phyloP scores from a whole-genome alignment of 2,329 filamentous ascomycete species.

The Botrytis byssoidea region DNA sequence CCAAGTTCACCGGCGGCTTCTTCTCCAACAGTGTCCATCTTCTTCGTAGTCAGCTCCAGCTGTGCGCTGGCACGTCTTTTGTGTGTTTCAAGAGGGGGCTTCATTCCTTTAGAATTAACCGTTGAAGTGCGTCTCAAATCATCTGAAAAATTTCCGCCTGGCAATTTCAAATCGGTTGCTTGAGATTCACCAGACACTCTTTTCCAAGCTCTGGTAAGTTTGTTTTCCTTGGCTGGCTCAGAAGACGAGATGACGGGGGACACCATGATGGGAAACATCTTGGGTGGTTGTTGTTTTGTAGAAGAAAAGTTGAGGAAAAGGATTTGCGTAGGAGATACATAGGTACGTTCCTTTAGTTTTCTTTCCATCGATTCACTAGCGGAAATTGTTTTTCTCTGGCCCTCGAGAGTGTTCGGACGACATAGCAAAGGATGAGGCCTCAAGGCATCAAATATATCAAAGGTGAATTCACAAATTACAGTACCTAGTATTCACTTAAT shows the following conservation, averaged over 20 bases:
- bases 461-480: neutral
- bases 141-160: neutral
- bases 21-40: neutral
- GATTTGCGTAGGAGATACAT: neutral
- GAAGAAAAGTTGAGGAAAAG: neutral
- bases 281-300: neutral
- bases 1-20: neutral
- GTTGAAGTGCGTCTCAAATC: conserved; percentile 6
- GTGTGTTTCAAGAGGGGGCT: neutral
- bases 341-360: neutral
- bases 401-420: neutral
- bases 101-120: neutral
- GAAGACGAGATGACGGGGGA: neutral
- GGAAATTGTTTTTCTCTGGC: neutral
- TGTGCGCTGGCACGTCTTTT: neutral
- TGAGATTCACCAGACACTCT: conserved; percentile 9
- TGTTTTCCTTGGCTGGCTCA: neutral
- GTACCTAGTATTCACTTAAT: neutral
- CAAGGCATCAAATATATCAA: neutral
- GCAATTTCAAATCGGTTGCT: neutral
- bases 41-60: neutral
- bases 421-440: neutral
- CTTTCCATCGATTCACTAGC: neutral
- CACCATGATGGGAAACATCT: conserved; percentile 14
- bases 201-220: conserved; percentile 3